These are phyloP conservation scores for Teratosphaeria zuluensis DNA, from an alignment of 2,329 filamentous ascomycete genomes.

Conservation along the genomic window DNA sequence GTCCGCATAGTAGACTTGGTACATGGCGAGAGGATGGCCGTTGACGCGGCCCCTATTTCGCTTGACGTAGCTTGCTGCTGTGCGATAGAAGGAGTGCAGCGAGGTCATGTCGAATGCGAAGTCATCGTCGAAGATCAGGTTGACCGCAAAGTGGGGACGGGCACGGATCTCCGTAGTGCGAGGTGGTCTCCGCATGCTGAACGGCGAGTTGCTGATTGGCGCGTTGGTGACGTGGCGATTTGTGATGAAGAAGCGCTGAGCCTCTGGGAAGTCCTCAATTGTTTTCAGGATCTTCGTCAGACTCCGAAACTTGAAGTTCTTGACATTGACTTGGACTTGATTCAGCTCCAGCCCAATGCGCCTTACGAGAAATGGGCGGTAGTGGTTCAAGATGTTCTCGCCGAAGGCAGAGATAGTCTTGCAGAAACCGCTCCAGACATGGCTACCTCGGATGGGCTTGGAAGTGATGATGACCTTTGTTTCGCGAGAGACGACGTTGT, in stretches of 20 bases:
- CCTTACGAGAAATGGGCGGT: not conserved
- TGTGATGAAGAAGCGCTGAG: not conserved
- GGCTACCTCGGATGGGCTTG: not conserved
- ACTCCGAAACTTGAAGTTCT: not conserved
- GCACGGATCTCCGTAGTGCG: no score
- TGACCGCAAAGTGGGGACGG: not conserved
- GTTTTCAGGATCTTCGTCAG: not conserved
- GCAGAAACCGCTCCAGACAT: not conserved
- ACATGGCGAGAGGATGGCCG: not conserved
- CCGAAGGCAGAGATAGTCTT: no score
- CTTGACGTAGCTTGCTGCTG: not conserved
- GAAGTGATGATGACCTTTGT: not conserved
- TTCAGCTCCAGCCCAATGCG: not conserved
- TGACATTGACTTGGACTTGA: not conserved
- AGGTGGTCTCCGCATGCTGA: no score
- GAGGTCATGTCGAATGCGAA: not conserved
- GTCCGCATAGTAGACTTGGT: not conserved
- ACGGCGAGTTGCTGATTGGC: not conserved
- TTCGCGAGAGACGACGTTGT: not conserved
- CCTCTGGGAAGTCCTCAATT: not conserved
- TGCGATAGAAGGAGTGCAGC: not conserved
- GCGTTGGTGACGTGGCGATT: not conserved
- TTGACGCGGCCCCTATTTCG: not conserved
- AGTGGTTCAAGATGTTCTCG: no score
- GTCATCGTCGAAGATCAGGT: not conserved